Base-by-base conservation (phyloP, 495 filamentous ascomycete genomes). In the Lepraria neglecta region DNA sequence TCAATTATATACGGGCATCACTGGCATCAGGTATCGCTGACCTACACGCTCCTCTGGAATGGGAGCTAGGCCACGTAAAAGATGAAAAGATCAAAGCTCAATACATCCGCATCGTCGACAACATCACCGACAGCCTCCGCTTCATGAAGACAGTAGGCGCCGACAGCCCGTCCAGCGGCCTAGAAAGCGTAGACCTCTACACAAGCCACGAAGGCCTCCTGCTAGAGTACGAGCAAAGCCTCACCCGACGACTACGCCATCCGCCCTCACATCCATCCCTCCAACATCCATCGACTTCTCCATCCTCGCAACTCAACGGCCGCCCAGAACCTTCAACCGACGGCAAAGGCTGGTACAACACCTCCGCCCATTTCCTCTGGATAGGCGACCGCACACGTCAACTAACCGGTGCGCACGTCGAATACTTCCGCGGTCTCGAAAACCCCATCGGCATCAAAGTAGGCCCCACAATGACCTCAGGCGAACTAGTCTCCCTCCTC, bases 391-490 rank as follows among this genome's bases (percentile, higher is more conserved):
- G 94, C 58, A 98, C 94, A 2, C 84, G 94, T 35, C 92, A 97
- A 69, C 78, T 97, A 30, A 84, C 90, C 73, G 88, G 90, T 63
- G 95, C 89, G 0, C 94, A 98, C 73, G 84, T 98, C 61, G 94
- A 98, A 76, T 98, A 90, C 78, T 95, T 98, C 81, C 88, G 94
- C 42, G 94, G 94, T 42, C 86, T 98, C 65, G 85, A 88, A 66
- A 98, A 98, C 72, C 94, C 94, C 0, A 87, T 98, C 64, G 94
- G 94, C 17, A 87, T 98, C 69, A 98, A 98, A 74, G 87, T 97
- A 56, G 94, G 94, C 0, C 94, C 94, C 7, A 87, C 84, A 6
- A 96, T 95, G 71, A 76, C 80, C 7, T 73, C 79, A 0, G 73
- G 81, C 0, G 94, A 97, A 64, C 79, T 98, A 6, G 80, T 89